Evolutionary conservation across 2,329 filamentous ascomycete species (phyloP).

Genomic region (Claviceps sp.): DNA sequence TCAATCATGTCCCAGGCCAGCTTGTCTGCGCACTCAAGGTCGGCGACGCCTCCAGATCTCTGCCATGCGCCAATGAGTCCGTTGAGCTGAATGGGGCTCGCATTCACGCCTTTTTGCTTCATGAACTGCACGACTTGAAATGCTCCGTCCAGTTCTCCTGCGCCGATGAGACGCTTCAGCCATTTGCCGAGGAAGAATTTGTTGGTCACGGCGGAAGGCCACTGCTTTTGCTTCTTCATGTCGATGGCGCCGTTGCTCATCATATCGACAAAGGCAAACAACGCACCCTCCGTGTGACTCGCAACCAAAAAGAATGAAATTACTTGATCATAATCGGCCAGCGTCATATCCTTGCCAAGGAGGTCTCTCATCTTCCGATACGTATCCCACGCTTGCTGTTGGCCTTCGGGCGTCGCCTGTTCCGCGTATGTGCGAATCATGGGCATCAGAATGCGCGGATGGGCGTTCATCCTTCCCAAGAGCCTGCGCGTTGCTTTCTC

Average conservation of each 20-base stretch:
- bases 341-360: slow-evolving; percentile 46
- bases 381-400: slow-evolving; percentile 48
- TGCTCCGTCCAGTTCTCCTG: slow-evolving; percentile 57
- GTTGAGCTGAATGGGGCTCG: slow-evolving; percentile 66
- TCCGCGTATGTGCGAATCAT: slow-evolving; percentile 57
- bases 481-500: slow-evolving; percentile 41
- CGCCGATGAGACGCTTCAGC: slow-evolving; percentile 71
- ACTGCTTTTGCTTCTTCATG: slow-evolving; percentile 26
- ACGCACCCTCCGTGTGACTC: slow-evolving; percentile 50
- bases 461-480: slow-evolving; percentile 28
- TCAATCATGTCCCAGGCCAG: slow-evolving; percentile 69
- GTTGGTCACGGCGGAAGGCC: slow-evolving; percentile 45
- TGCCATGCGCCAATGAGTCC: slow-evolving; percentile 71
- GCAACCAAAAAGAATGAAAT: slow-evolving; percentile 57
- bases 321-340: slow-evolving; percentile 65
- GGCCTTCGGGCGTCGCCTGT: slow-evolving; percentile 29
- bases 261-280: slow-evolving; percentile 79
- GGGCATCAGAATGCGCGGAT: slow-evolving; percentile 47
- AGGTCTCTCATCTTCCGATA: slow-evolving; percentile 52
- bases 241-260: slow-evolving; percentile 51
- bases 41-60: slow-evolving; percentile 41
- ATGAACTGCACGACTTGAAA: slow-evolving; percentile 63
- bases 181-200: slow-evolving; percentile 79
- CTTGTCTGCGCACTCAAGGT: slow-evolving; percentile 48
- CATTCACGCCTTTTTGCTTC: slow-evolving; percentile 52